These are phyloP conservation scores for Solanum chmielewskii DNA, from an alignment of 257 asterid species.

Conservation along the genomic window DNA sequence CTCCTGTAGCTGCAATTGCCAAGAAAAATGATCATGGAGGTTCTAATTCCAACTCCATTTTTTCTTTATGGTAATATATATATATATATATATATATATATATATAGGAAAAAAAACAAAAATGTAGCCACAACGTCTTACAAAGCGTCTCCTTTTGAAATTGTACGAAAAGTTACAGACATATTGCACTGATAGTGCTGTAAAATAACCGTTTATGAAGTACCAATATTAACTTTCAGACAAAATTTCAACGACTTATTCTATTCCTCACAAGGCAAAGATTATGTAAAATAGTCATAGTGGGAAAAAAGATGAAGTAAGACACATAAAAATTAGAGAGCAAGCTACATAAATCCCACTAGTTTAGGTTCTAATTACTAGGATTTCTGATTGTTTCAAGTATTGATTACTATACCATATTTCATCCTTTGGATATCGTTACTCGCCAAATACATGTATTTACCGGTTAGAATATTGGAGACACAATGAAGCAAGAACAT, in stretches of 20 bases:
- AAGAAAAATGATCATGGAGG: not conserved
- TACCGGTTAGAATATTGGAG: not conserved
- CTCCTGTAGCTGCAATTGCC: not conserved
- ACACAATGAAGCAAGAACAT: no score
- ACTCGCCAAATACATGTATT: not conserved
- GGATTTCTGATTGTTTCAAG: not conserved
- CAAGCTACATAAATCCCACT: not conserved
- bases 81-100: no score
- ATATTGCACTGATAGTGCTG: not conserved
- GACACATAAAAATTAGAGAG: not conserved
- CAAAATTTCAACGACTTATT: not conserved
- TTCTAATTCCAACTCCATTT: not conserved
- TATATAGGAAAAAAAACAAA: not conserved
- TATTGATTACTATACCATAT: not conserved
- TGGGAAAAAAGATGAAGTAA: not conserved
- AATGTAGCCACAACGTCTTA: not conserved
- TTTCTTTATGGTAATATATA: not conserved
- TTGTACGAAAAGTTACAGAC: not conserved
- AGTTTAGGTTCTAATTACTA: not conserved
- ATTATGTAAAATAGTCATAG: not conserved
- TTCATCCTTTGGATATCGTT: not conserved
- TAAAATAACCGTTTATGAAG: not conserved
- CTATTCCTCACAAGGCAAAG: not conserved
- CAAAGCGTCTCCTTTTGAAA: not conserved
- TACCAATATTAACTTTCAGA: not conserved